Evolutionary conservation across 1,284 basidiomycete genomes (phyloP), one percentile per base, ranked within the genome.

Genomic region (Lentinula novae-zelandiae): DNA sequence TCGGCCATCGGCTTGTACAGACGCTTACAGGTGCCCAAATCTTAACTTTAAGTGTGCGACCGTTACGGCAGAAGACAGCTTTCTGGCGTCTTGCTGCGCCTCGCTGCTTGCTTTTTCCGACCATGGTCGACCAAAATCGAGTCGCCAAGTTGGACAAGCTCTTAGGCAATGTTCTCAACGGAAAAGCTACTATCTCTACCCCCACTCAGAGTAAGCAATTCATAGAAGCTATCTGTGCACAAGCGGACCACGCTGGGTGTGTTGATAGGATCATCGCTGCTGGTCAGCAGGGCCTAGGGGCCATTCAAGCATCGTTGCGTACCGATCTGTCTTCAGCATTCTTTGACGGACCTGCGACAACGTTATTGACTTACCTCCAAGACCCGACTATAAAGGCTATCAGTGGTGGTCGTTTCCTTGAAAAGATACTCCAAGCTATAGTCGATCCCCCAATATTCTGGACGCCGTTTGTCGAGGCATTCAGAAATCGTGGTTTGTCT

Each of bases 361-460:
- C 65, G 0, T 62, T 83, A 6, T 65, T 86, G 2, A 36, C 57
- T 0, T 85, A 77, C 64, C 67, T 87, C 0, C 73, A 71, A 51
- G 60, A 69, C 17, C 80, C 73, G 3, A 72, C 72, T 31, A 67
- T 79, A 15, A 69, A 65, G 53, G 65, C 58, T n/a, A 70, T 83
- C 57, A 76, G 74, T 20, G 70, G 75, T 3, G 85, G 85, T 1
- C 40, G 70, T 1, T 76, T 79, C 46, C 69, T 87, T 2, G 60
- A 69, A 7, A 67, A 72, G 46, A 63, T 83, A 12, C 55, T 87
- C n/a, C 51, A 69, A 27, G 67, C 66, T 0, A 77, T 87, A 13
- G 76, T 81, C 1, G 75, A 83, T 0, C 83, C 83, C 0, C 78
- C 83, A 0, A 73, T 85, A 34, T 85, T 65, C 31, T 61, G 56